Evolutionary conservation across 495 filamentous ascomycete genomes (phyloP).

Genomic region (Aspergillus hancockii): DNA sequence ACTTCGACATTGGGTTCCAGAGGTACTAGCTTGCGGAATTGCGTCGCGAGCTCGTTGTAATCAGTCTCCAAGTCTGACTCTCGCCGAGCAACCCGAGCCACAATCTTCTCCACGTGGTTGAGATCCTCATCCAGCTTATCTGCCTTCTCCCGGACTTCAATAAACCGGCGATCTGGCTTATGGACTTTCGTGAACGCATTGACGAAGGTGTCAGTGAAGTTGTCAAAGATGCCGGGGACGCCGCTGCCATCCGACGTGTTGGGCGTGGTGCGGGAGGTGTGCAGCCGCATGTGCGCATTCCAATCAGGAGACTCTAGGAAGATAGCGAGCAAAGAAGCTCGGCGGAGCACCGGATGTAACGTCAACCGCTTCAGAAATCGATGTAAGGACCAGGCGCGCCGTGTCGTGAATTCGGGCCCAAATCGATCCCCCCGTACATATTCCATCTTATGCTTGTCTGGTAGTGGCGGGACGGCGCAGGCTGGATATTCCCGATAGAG

Average conservation of each 20-base stretch:
- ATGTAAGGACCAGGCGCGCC: conserved; percentile 86
- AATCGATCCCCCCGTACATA: conserved; percentile 97
- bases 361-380: conserved; percentile 87
- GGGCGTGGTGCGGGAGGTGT: conserved; percentile 60
- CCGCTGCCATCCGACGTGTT: conserved; percentile 53
- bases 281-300: conserved; percentile 89
- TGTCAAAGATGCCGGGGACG: conserved; percentile 77
- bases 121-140: conserved; percentile 96
- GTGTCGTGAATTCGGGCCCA: conserved; percentile 86
- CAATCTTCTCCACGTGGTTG: conserved; percentile 87
- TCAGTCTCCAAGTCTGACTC: conserved; percentile 88
- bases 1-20: conserved; percentile 87
- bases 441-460: conserved; percentile 98
- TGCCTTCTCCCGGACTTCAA: conserved; percentile 88
- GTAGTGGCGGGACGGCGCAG: conserved; percentile 89
- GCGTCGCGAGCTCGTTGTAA: conserved; percentile 82
- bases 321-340: conserved; percentile 73
- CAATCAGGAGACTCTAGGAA: conserved; percentile 94
- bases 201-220: conserved; percentile 92
- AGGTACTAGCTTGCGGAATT: conserved; percentile 88
- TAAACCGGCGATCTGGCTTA: conserved; percentile 92
- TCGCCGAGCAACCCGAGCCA: conserved; percentile 82
- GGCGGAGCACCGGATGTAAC: conserved; percentile 87
- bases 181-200: conserved; percentile 96
- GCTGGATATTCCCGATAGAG: conserved; percentile 83